A percentile compares a stretch with the other conserved stretches of the same genome.
These are phyloP conservation scores for Allium cepa DNA, from an alignment of 106 monocot species.

Conservation along the genomic window DNA sequence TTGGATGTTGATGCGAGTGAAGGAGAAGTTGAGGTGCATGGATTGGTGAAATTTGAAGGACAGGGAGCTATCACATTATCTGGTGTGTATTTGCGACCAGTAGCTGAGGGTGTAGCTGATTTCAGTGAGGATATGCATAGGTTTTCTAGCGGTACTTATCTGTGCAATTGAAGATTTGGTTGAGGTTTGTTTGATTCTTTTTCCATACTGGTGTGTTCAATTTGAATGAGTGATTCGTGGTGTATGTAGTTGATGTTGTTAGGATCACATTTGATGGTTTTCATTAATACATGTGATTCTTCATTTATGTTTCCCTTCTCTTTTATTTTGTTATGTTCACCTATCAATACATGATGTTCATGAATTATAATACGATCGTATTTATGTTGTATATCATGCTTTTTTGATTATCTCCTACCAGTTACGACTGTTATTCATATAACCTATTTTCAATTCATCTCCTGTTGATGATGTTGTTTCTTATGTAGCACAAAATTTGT, in stretches of 20 bases:
- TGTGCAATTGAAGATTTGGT: conserved; percentile 49
- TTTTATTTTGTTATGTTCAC: too few relatives aligned
- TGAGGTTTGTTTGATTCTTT: background rate
- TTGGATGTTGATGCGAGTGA: conserved; percentile 68
- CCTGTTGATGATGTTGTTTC: too few relatives aligned
- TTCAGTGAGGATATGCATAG: conserved; percentile 70
- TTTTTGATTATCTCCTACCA: too few relatives aligned
- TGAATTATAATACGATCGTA: too few relatives aligned
- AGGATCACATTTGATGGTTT: background rate
- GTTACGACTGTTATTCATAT: too few relatives aligned
- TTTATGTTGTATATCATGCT: too few relatives aligned
- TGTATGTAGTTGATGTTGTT: conserved; percentile 5
- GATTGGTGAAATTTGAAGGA: conserved; percentile 56
- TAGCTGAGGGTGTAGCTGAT: conserved; percentile 50
- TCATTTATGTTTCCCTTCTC: too few relatives aligned
- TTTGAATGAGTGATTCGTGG: background rate
- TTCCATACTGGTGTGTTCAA: background rate
- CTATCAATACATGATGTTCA: too few relatives aligned
- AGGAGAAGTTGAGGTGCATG: conserved; percentile 68
- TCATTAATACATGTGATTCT: too few relatives aligned
- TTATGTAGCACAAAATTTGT: too few relatives aligned
- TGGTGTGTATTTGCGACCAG: conserved; percentile 55
- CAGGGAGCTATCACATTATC: conserved; percentile 57
- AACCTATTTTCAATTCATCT: too few relatives aligned
- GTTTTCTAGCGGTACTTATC: conserved; percentile 62